Evolutionary conservation across 345 rosid genomes (phyloP).

Genomic region (Xanthoceras sorbifolium): DNA sequence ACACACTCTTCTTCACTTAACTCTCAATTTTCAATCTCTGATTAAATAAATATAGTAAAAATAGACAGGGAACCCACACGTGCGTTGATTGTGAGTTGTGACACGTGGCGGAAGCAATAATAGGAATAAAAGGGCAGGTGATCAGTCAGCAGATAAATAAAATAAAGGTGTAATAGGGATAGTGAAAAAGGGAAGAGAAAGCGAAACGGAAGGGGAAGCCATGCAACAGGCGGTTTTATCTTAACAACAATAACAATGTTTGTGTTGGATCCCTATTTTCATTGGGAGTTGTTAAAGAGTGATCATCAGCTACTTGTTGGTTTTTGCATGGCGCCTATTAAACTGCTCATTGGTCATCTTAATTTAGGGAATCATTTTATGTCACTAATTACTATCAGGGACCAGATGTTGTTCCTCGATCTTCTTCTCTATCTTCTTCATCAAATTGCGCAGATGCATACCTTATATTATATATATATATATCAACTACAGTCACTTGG

Average conservation of each 20-base stretch:
- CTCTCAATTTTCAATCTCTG: not conserved
- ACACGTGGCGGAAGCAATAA: conserved; percentile 29
- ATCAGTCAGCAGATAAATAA: conserved; percentile 10
- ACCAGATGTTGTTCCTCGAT: not conserved
- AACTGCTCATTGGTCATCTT: not conserved
- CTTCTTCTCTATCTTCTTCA: not conserved
- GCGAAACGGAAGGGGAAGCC: conserved; percentile 35
- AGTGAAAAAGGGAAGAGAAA: conserved; percentile 13
- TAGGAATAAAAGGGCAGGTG: conserved; percentile 36
- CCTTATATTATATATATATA: too few species aligned
- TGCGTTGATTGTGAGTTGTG: conserved; percentile 20
- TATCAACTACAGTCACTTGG: too few species aligned
- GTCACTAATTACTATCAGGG: not conserved
- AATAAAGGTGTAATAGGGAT: conserved; percentile 3
- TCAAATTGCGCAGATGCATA: too few species aligned
- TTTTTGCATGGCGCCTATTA: not conserved
- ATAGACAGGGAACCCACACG: conserved; percentile 9
- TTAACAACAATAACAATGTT: conserved; percentile 19
- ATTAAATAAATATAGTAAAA: not conserved
- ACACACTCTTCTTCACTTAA: not conserved
- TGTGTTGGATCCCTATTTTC: not conserved
- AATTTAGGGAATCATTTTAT: not conserved
- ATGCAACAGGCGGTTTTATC: conserved; percentile 14
- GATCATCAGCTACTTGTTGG: not conserved
- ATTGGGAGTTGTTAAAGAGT: not conserved